Conservation (phyloP, 371 early-diverging fungal genomes). For the Circinella minor region DNA sequence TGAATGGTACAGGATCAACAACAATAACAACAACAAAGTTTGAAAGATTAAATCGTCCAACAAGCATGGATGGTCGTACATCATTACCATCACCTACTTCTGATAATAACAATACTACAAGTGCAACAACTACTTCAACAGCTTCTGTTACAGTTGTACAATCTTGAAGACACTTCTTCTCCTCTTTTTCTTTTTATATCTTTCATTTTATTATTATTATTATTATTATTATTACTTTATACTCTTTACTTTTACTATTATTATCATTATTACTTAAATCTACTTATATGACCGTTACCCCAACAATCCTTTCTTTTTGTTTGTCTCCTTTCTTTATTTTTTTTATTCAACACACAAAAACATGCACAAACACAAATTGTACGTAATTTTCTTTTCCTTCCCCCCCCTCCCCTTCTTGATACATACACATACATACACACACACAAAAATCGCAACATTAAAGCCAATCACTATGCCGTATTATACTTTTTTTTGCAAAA, state of each 20-base stretch:
- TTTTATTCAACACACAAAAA: neutral
- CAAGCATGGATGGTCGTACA: neutral
- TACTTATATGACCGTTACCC: neutral
- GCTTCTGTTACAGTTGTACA: neutral
- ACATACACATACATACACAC: neutral
- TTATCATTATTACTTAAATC: neutral
- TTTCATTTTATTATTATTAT: neutral
- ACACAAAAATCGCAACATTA: neutral
- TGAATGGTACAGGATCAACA: neutral
- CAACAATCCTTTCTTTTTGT: no score
- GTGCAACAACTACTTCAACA: neutral
- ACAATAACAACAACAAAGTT: neutral
- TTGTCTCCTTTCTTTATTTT: constrained; percentile 1
- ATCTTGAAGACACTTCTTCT: constrained; percentile 4
- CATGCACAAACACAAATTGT: neutral
- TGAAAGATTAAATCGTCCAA: neutral
- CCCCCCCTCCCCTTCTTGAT: neutral
- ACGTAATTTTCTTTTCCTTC: neutral
- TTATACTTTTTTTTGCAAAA: neutral
- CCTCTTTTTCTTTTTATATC: neutral
- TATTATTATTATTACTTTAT: no score
- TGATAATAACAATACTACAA: neutral
- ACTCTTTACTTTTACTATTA: neutral
- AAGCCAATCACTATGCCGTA: neutral
- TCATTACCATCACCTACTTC: neutral